phyloP scores from a whole-genome alignment of 1,139 yeast genomes.

The Arxiozyma slooffiae region DNA sequence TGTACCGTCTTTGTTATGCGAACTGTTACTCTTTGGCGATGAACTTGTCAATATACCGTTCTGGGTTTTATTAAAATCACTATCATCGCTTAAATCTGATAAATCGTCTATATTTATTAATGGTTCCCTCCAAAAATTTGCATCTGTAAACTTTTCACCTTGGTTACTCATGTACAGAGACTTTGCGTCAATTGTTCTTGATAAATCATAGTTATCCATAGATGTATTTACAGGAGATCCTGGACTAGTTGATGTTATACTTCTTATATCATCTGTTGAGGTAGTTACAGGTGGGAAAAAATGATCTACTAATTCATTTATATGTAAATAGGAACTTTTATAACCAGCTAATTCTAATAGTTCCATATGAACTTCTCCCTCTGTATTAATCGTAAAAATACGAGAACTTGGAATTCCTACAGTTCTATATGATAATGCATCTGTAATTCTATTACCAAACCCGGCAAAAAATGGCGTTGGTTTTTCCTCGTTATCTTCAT shows the following conservation, averaged over 20 bases:
- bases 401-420: constrained; percentile 92
- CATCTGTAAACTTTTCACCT: constrained; percentile 71
- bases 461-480: constrained; percentile 84
- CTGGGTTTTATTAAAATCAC: constrained; percentile 17
- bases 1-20: background rate
- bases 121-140: constrained; percentile 87
- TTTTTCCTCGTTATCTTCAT: constrained; percentile 16
- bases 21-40: background rate
- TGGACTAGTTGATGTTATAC: constrained; percentile 23
- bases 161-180: constrained; percentile 28
- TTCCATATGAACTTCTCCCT: constrained; percentile 97
- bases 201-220: constrained; percentile 10
- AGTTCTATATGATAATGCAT: constrained; percentile 87
- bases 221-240: constrained; percentile 26
- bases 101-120: constrained; percentile 43
- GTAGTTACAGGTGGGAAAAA: constrained; percentile 81
- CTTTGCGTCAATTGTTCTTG: constrained; percentile 29
- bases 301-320: constrained; percentile 92
- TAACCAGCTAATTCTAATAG: constrained; percentile 88
- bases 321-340: constrained; percentile 75
- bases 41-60: background rate
- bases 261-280: constrained; percentile 26
- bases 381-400: constrained; percentile 91
- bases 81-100: constrained; percentile 28
- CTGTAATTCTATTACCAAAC: constrained; percentile 93